Evolutionary conservation across 441 rosid genomes (phyloP).

Genomic region (Corymbia citriodora): DNA sequence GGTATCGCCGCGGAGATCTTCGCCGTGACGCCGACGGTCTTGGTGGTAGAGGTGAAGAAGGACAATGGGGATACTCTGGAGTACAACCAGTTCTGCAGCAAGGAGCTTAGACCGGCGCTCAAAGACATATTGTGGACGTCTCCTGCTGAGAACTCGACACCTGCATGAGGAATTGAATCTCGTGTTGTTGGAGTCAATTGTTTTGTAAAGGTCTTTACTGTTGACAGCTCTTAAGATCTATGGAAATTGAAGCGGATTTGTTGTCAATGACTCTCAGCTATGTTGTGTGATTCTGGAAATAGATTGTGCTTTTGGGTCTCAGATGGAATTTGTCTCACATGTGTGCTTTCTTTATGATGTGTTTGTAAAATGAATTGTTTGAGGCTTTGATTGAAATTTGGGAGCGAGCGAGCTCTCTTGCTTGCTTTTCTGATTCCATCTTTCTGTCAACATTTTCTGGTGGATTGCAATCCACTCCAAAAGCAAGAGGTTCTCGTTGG

Average conservation of each 20-base stretch:
- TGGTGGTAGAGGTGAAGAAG: slow-evolving; percentile 15
- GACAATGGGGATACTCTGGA: slow-evolving; percentile 9
- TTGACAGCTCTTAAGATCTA: background rate
- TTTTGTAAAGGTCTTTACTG: background rate
- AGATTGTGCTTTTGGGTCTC: background rate
- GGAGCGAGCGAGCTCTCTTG: background rate
- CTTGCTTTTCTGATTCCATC: background rate
- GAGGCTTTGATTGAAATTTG: background rate
- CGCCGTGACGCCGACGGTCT: slow-evolving; percentile 1
- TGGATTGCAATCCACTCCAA: background rate
- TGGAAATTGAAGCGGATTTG: background rate
- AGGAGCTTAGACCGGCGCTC: slow-evolving; percentile 9
- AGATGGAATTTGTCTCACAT: background rate
- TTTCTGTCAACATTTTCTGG: background rate
- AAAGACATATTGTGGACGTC: slow-evolving; percentile 8
- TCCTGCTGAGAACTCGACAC: background rate
- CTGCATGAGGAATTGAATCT: slow-evolving; percentile 24
- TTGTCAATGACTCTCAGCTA: background rate
- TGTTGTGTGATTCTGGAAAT: background rate
- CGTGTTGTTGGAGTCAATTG: slow-evolving; percentile 18
- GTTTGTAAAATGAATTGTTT: background rate
- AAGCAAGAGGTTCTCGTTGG: background rate
- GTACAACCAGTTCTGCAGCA: slow-evolving; percentile 7
- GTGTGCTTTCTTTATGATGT: background rate
- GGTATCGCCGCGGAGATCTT: slow-evolving; percentile 12